phyloP scores from a whole-genome alignment of 371 early-diverging fungal species.

The Syncephalastrum contaminatum region DNA sequence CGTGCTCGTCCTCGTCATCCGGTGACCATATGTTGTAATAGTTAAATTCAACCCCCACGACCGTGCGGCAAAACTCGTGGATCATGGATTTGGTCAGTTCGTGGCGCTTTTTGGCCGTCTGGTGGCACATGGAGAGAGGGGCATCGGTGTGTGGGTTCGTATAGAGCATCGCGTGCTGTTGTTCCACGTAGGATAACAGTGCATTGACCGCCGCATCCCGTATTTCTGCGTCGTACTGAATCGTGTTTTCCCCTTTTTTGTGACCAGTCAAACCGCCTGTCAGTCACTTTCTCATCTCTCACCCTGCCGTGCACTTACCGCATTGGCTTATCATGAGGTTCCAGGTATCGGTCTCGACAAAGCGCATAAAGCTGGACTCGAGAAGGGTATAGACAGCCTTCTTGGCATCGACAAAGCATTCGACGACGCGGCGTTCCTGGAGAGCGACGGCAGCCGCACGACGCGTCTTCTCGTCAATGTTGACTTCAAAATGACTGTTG shows the following conservation, averaged over 20 bases:
- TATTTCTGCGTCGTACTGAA: constrained; percentile 31
- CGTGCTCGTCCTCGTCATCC: neutral
- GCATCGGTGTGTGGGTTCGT: constrained; percentile 20
- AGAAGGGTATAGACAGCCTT: constrained; percentile 49
- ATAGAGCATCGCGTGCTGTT: constrained; percentile 31
- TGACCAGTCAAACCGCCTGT: neutral
- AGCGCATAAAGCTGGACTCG: constrained; percentile 54
- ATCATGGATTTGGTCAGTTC: constrained; percentile 49
- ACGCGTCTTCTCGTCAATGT: constrained; percentile 55
- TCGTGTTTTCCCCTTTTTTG: constrained; percentile 36
- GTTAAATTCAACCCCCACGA: constrained; percentile 38
- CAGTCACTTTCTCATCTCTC: neutral
- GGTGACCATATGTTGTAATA: constrained; percentile 15
- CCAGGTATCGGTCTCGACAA: constrained; percentile 31
- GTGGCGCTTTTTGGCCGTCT: constrained; percentile 30
- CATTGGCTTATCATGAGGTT: constrained; percentile 35
- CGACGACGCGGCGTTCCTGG: constrained; percentile 24
- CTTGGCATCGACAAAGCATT: constrained; percentile 52
- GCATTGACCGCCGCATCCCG: constrained; percentile 38
- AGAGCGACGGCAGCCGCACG: constrained; percentile 31
- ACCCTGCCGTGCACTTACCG: constrained; percentile 19
- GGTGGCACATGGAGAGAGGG: constrained; percentile 14
- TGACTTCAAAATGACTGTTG: constrained; percentile 57
- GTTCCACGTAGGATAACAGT: constrained; percentile 34
- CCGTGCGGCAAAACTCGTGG: constrained; percentile 43